Percentiles rank a stretch among this genome's conserved stretches.
These are phyloP conservation scores for Apium graveolens DNA, from an alignment of 129 eudicot species.

Conservation along the genomic window DNA sequence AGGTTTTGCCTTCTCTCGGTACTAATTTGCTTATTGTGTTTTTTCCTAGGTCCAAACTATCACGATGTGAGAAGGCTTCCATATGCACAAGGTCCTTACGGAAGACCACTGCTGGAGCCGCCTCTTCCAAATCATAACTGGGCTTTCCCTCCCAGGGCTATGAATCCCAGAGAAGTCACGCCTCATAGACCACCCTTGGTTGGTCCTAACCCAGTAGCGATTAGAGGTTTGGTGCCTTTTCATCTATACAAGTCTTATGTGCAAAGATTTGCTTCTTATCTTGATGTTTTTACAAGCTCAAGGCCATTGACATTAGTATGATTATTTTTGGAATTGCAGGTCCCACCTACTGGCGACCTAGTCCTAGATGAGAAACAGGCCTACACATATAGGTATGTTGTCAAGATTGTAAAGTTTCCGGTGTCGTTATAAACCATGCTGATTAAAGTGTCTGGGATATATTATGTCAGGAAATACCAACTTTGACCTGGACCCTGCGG, in stretches of 20 bases:
- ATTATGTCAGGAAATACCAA: slow-evolving; percentile 6
- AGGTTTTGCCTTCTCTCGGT: slow-evolving; percentile 1
- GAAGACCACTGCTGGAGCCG: slow-evolving; percentile 56
- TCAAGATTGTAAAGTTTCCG: not conserved
- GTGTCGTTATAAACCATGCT: slow-evolving; percentile 12
- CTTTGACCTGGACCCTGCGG: slow-evolving; percentile 8
- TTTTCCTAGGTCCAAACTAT: slow-evolving; percentile 48
- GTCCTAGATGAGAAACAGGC: slow-evolving; percentile 20
- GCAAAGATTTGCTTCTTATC: not conserved
- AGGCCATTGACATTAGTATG: not conserved
- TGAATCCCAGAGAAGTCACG: slow-evolving; percentile 51
- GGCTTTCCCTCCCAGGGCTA: slow-evolving; percentile 49
- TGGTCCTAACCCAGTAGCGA: slow-evolving; percentile 56
- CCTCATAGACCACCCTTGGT: slow-evolving; percentile 67
- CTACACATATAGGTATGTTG: slow-evolving; percentile 6
- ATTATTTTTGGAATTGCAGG: slow-evolving; percentile 31
- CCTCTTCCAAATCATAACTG: slow-evolving; percentile 41
- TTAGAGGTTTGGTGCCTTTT: slow-evolving; percentile 47
- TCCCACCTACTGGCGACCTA: slow-evolving; percentile 73
- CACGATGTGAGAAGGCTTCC: slow-evolving; percentile 42
- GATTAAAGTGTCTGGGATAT: slow-evolving; percentile 2
- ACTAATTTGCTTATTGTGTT: not conserved
- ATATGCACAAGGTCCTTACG: slow-evolving; percentile 34
- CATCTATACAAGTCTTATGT: not conserved
- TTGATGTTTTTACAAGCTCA: not conserved